These are phyloP conservation scores for Boletellus sp. DNA, from an alignment of 1,284 basidiomycete genomes.

Conservation along the genomic window DNA sequence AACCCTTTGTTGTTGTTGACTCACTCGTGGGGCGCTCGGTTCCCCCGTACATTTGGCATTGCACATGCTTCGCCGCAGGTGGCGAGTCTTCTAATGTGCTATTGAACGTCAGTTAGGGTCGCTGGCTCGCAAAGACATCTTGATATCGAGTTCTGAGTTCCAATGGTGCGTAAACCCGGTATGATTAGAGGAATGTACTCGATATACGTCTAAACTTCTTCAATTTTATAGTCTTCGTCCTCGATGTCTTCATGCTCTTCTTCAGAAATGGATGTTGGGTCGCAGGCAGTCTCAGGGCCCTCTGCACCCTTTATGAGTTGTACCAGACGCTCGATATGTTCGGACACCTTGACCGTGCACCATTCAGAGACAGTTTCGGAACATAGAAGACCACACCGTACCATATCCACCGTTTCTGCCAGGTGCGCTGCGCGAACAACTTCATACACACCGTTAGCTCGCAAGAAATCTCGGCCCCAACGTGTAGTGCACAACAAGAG, in stretches of 20 bases:
- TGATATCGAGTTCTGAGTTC: conserved; percentile 1
- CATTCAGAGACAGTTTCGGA: conserved; percentile 9
- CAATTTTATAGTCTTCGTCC: conserved; percentile 54
- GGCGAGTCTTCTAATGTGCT: not conserved
- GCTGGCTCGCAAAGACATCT: not conserved
- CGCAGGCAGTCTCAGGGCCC: conserved; percentile 44
- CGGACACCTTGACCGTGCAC: conserved; percentile 45
- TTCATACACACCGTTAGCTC: conserved; percentile 83
- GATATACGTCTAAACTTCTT: conserved; percentile 44
- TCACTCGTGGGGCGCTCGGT: conserved; percentile 18
- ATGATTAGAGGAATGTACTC: conserved; percentile 12
- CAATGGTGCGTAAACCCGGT: conserved; percentile 4
- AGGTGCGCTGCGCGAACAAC: conserved; percentile 82
- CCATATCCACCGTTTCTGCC: conserved; percentile 77
- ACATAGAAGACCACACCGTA: conserved; percentile 31
- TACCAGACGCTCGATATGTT: conserved; percentile 71
- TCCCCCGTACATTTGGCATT: conserved; percentile 2
- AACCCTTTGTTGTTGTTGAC: conserved; percentile 18
- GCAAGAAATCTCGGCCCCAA: conserved; percentile 80
- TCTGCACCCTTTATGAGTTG: conserved; percentile 73
- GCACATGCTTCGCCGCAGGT: conserved; percentile 1
- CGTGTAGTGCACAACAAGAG: conserved; percentile 86
- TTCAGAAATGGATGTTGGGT: conserved; percentile 19
- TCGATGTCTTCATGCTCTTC: conserved; percentile 34
- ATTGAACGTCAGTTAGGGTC: not conserved